Conservation (phyloP, 2,329 filamentous ascomycete genomes). For the Beauveria medogensis region DNA sequence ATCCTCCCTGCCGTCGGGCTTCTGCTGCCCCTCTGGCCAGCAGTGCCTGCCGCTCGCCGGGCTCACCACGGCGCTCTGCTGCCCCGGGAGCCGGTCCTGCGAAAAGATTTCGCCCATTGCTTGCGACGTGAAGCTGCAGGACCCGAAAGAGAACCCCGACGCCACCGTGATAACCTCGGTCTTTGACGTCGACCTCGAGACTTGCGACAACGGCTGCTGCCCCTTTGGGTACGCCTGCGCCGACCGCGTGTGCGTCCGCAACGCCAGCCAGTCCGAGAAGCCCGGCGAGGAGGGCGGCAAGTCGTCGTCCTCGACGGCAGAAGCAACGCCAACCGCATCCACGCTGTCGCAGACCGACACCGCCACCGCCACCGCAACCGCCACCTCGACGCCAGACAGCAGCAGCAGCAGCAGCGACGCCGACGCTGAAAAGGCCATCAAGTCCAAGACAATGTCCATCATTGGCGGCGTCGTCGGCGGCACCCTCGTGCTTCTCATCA, state of each 20-base stretch:
- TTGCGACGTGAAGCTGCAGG: conserved; percentile 55
- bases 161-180: conserved; percentile 60
- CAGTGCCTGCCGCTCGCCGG: conserved; percentile 55
- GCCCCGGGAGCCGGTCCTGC: conserved; percentile 52
- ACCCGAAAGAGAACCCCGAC: conserved; percentile 46
- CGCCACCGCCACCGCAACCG: conserved; percentile 28
- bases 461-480: conserved; percentile 10
- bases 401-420: neutral
- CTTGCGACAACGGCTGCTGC: conserved; percentile 58
- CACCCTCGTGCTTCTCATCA: conserved; percentile 3
- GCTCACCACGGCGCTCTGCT: conserved; percentile 63
- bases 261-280: conserved; percentile 40
- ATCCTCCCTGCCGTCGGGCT: neutral
- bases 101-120: conserved; percentile 53
- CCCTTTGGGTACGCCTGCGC: conserved; percentile 63
- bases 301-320: no score
- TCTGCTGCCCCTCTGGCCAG: conserved; percentile 53
- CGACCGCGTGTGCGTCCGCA: conserved; percentile 38
- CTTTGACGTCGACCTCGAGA: conserved; percentile 45
- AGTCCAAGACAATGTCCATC: conserved; percentile 9
- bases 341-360: conserved; percentile 24
- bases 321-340: no score
- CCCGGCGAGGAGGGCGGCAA: conserved; percentile 15
- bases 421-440: neutral
- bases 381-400: neutral